Evolutionary conservation across 2,329 filamentous ascomycete species (phyloP).

Genomic region (Fusarium anthophilum): DNA sequence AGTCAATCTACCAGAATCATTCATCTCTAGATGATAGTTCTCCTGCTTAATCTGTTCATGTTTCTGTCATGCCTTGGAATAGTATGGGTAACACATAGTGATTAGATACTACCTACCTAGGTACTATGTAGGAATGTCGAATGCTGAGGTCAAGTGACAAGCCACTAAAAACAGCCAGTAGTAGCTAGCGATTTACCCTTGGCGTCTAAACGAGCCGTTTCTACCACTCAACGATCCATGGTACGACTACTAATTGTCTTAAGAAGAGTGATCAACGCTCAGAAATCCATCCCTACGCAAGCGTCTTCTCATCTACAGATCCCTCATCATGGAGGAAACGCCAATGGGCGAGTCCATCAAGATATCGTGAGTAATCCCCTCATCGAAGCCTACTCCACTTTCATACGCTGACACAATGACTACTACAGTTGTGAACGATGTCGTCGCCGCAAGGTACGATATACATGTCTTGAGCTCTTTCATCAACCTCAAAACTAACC

Average conservation of each 20-base stretch:
- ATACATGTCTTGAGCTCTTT: not conserved
- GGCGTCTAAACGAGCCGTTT: constrained; percentile 25
- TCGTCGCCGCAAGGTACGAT: constrained; percentile 53
- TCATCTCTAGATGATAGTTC: not conserved
- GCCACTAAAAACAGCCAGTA: not conserved
- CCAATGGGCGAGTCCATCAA: constrained; percentile 49
- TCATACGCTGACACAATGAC: constrained; percentile 11
- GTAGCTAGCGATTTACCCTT: constrained; percentile 3
- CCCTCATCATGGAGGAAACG: constrained; percentile 45
- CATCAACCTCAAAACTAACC: not conserved
- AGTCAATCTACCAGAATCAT: not conserved
- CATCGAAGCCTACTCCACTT: not conserved
- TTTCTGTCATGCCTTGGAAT: not conserved
- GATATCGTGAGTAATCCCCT: constrained; percentile 47
- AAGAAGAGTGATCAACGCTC: not conserved
- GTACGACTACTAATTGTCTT: not conserved
- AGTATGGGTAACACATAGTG: not conserved
- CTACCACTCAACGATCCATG: constrained; percentile 5
- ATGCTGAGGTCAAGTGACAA: constrained; percentile 33
- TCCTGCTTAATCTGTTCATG: not conserved
- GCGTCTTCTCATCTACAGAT: too few species aligned
- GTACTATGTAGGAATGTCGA: not conserved
- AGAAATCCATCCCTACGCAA: not conserved
- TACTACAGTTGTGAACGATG: constrained; percentile 54
- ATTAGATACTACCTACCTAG: not conserved